phyloP scores from a whole-genome alignment of 441 rosid genomes.

The Populus hybrid region DNA sequence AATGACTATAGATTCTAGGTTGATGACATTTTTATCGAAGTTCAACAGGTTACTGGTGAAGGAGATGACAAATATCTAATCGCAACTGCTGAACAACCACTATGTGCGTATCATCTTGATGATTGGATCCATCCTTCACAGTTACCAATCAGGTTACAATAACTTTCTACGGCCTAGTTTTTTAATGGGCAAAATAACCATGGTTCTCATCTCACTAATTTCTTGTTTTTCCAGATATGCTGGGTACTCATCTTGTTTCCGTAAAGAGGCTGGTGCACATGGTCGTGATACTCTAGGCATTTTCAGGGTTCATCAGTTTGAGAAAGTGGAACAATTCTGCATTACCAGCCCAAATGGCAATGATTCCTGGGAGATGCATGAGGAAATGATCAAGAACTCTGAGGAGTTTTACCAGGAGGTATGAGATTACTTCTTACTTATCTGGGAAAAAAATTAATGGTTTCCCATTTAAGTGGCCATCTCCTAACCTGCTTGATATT shows the following conservation, averaged over 20 bases:
- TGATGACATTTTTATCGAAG: background rate
- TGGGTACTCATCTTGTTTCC: slow-evolving; percentile 83
- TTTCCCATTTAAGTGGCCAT: background rate
- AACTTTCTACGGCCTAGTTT: background rate
- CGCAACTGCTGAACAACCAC: slow-evolving; percentile 84
- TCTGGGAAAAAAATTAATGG: background rate
- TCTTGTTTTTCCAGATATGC: slow-evolving; percentile 61
- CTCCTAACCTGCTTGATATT: background rate
- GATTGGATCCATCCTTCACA: slow-evolving; percentile 94
- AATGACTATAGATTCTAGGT: background rate
- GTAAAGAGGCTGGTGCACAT: slow-evolving; percentile 90
- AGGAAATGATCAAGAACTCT: no score
- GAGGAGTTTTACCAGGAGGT: slow-evolving; percentile 67
- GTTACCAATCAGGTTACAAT: slow-evolving; percentile 66
- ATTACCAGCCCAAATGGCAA: no score
- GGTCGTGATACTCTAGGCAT: slow-evolving; percentile 87
- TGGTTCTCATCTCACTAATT: slow-evolving; percentile 16
- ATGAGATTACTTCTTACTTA: background rate
- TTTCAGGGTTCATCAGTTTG: slow-evolving; percentile 34
- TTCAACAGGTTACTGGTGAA: slow-evolving; percentile 77
- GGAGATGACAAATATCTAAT: slow-evolving; percentile 47
- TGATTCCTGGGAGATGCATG: no score
- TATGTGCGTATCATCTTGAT: slow-evolving; percentile 81
- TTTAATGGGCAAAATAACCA: background rate
- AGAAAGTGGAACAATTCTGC: no score